Base-by-base conservation (phyloP, 2,329 filamentous ascomycete species). In the Fusarium secorum region DNA sequence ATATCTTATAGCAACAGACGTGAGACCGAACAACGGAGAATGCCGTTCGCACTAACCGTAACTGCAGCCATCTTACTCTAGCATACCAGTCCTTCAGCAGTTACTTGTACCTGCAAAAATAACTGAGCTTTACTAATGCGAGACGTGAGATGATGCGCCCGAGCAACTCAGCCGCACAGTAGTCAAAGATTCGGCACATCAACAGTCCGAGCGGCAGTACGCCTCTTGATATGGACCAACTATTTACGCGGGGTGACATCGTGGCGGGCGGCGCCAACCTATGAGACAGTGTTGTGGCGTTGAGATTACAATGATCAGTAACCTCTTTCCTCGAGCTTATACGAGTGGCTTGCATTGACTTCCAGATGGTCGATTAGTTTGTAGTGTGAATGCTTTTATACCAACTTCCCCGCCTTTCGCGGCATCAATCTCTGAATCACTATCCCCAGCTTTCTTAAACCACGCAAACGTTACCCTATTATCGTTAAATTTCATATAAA, bases 181-280 rank as follows among this genome's bases (percentile, higher is more conserved):
- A 28, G 33, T 57, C n/a, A 39, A 7, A 22, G 24, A 24, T 18
- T 33, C 55, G 45, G 55, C 30, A 14, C 11, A 41, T 41, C 8
- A 28, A 41, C 55, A 53, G 26, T 17, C 55, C 55, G 45, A 58
- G 24, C n/a, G 7, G 26, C 33, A 32, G 45, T 9, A 13, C 26
- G 33, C 26, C 35, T 58, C 33, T n/a, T 53, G 10, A 8, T 17
- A 15, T 26, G 20, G 45, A 17, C 55, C 55, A 58, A 58, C n/a
- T 58, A 15, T 18, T 14, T 1, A 18, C 7, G 13, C 5, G 7
- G 8, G 10, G 45, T 41, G 55, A 41, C 55, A 58, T 53, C 7
- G 17, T 53, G 26, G 55, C 5, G 28, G 22, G 11, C 20, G 35
- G 13, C 5, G 24, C 5, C 14, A 32, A 8, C 55, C 55, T 58